Base-by-base conservation (phyloP, 1,284 basidiomycete species). In the Bothia castanella region DNA sequence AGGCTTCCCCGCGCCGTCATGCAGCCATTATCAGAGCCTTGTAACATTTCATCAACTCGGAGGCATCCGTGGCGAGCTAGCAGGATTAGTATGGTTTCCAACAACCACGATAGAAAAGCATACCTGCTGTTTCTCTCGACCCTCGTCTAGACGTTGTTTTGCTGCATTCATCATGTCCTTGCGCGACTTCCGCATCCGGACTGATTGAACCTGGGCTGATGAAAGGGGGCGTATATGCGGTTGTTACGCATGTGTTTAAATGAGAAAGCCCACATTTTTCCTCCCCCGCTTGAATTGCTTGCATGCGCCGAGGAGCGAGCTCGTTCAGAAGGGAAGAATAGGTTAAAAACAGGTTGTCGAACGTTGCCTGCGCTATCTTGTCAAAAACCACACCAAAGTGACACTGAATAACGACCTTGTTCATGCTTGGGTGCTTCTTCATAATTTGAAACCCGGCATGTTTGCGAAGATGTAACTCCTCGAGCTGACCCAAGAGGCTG, bases 31-130 rank as follows among this genome's bases (percentile, higher is more conserved):
- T 58, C 20, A 76, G 50, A 36, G 72, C 65, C 51, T 76, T 76
- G 55, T 75, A 77, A 47, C 74, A 67, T 42, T 70, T 76, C 58
- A 77, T 73, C 45, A 75, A 62, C 16, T 67, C 68, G 17, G 68
- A 62, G 8, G 74, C 73, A 54, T 76, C 74, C 38, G 64, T 65
- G 5, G 69, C 71, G 27, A 75, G 57, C 75, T 77, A 45, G 47
- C 14, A 37, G 23, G 13, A 44, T 54, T 19, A 45, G 34, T 37
- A 44, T 37, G 16, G 14, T 42, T 34, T 44, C 25, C 14, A 40
- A 43, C n/a, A 47, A 35, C 19, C 34, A 19, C 13, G 35, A 41
- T 25, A 34, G 23, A 2, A 38, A 43, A 17, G 38, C 45, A 37
- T 37, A 72, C 74, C 62, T 69, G 68, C 45, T 76, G 75, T 32